phyloP scores from a whole-genome alignment of 2,329 filamentous ascomycete genomes.

The Whalleya microplaca region DNA sequence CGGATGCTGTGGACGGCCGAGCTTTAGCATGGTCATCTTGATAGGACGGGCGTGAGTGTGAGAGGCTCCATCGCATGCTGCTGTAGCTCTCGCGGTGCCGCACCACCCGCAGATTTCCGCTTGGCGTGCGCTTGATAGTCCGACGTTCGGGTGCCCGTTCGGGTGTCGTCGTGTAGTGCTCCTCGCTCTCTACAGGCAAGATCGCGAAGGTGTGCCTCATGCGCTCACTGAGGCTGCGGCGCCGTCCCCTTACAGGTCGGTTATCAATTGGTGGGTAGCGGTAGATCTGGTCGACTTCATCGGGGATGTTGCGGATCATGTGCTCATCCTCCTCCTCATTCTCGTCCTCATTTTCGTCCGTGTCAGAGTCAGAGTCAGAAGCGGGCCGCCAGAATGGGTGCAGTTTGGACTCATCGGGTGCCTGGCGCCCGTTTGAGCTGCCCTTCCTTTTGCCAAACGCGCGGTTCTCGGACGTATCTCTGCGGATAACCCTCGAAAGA shows the following conservation, averaged over 20 bases:
- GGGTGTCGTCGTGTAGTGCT: conserved; percentile 39
- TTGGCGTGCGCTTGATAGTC: conserved; percentile 61
- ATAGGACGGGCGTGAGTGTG: neutral
- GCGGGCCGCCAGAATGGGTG: conserved; percentile 67
- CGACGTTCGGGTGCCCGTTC: conserved; percentile 53
- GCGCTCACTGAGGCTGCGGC: conserved; percentile 55
- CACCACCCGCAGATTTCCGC: conserved; percentile 64
- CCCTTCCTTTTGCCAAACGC: conserved; percentile 34
- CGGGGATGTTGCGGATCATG: conserved; percentile 35
- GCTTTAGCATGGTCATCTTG: conserved; percentile 22
- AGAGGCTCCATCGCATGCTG: conserved; percentile 25
- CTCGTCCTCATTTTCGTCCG: conserved; percentile 37
- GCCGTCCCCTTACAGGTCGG: conserved; percentile 42
- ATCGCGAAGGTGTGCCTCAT: conserved; percentile 66
- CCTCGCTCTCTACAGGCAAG: conserved; percentile 53
- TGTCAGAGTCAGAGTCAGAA: conserved; percentile 40
- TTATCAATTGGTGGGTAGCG: conserved; percentile 55
- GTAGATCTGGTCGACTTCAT: conserved; percentile 43
- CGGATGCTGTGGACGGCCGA: conserved; percentile 44
- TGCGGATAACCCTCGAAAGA: conserved; percentile 48
- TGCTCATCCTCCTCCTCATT: conserved; percentile 37
- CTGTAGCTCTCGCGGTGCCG: conserved; percentile 51
- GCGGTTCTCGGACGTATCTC: conserved; percentile 33
- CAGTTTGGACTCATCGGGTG: conserved; percentile 56
- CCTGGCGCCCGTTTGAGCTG: conserved; percentile 37